Percentiles rank a stretch among this genome's conserved stretches.
phyloP scores from a whole-genome alignment of 495 filamentous ascomycete genomes.

The Penicillium fimorum region DNA sequence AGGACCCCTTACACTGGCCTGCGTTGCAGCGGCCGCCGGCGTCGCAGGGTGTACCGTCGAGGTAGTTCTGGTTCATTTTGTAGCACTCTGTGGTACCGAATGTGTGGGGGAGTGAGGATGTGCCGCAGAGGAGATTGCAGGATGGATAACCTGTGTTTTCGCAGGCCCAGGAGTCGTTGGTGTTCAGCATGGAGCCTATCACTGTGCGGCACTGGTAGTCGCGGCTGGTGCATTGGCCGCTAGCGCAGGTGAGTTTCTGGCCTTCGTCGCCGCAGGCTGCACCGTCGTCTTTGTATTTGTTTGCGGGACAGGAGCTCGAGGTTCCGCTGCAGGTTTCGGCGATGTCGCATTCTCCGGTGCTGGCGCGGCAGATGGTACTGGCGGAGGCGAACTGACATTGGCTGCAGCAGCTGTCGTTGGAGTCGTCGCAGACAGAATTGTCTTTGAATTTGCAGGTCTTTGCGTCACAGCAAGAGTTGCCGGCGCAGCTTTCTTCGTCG shows the following conservation, averaged over 20 bases:
- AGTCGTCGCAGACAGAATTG: constrained; percentile 78
- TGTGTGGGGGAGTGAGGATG: constrained; percentile 60
- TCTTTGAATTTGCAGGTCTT: constrained; percentile 83
- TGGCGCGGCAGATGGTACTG: constrained; percentile 72
- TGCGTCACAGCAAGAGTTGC: constrained; percentile 80
- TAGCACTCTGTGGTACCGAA: constrained; percentile 38
- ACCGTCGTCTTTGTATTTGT: constrained; percentile 70
- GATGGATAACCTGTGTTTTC: constrained; percentile 50
- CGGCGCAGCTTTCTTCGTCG: constrained; percentile 64
- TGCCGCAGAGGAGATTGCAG: constrained; percentile 75
- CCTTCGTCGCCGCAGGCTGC: constrained; percentile 58
- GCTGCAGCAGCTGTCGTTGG: constrained; percentile 86
- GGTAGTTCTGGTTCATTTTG: constrained; percentile 86
- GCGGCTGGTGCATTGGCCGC: constrained; percentile 92
- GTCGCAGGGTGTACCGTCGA: constrained; percentile 87
- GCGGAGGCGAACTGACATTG: constrained; percentile 69
- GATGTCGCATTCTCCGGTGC: constrained; percentile 77
- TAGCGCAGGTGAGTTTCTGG: constrained; percentile 71
- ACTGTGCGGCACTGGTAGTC: constrained; percentile 85
- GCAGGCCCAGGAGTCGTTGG: constrained; percentile 82
- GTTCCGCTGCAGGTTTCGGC: constrained; percentile 78
- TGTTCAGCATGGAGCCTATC: constrained; percentile 73
- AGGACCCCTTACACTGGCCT: constrained; percentile 66
- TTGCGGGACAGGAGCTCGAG: constrained; percentile 68
- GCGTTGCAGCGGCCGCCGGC: constrained; percentile 77